phyloP scores from a whole-genome alignment of 176 grass and related monocot genomes.

The Aegilops tauschii region DNA sequence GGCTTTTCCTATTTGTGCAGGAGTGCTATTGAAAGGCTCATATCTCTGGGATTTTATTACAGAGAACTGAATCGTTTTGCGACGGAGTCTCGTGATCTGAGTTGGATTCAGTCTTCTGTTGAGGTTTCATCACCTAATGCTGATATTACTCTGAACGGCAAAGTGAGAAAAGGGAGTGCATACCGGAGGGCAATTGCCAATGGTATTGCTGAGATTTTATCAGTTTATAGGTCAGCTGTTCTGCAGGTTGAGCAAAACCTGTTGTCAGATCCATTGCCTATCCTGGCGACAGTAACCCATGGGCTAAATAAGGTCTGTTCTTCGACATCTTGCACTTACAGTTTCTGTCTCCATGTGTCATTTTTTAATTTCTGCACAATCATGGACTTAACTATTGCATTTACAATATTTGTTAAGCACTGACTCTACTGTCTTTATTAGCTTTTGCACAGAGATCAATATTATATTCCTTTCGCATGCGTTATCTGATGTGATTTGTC shows the following conservation, averaged over 20 bases:
- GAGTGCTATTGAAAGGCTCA: conserved; percentile 83
- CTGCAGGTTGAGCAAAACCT: conserved; percentile 94
- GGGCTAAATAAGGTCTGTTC: conserved; percentile 77
- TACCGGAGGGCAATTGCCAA: conserved; percentile 91
- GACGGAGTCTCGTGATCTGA: conserved; percentile 71
- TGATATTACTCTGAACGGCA: conserved; percentile 38
- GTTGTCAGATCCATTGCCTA: conserved; percentile 85
- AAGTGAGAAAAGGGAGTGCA: conserved; percentile 67
- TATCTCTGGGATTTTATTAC: conserved; percentile 90
- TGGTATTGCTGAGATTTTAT: conserved; percentile 93
- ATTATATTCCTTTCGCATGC: not conserved
- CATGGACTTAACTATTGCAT: not conserved
- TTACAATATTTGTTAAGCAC: conserved; percentile 5
- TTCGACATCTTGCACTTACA: not conserved
- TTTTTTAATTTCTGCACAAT: not conserved
- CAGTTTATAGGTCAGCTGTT: conserved; percentile 89
- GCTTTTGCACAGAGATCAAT: conserved; percentile 3
- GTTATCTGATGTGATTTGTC: not conserved
- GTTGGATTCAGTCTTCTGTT: conserved; percentile 66
- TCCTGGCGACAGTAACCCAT: conserved; percentile 74
- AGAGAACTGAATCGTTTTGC: conserved; percentile 86
- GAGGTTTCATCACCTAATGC: conserved; percentile 40
- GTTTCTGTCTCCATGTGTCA: not conserved
- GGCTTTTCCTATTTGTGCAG: conserved; percentile 27
- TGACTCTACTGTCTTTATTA: not conserved